phyloP scores from a whole-genome alignment of 805 yeast species.

The Ogataea haglerorum region DNA sequence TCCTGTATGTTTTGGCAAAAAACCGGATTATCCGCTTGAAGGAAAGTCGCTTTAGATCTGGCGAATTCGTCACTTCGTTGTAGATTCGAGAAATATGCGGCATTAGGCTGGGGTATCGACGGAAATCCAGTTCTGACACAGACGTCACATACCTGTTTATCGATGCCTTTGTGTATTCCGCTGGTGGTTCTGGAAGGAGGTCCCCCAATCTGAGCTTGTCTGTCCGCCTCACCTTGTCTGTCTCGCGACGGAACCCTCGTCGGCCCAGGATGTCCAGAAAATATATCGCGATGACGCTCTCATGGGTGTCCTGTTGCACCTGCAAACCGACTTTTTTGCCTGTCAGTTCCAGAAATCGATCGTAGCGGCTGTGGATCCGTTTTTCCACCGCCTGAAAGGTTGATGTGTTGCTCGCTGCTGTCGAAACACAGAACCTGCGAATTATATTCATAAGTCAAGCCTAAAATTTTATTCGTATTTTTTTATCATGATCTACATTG shows the following conservation, averaged over 20 bases:
- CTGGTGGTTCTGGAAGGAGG: conserved; percentile 12
- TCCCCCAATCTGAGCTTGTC: conserved; percentile 1
- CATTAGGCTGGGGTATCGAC: background rate
- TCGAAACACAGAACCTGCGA: background rate
- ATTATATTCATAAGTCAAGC: background rate
- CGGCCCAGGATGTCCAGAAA: conserved; percentile 5
- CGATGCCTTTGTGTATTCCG: background rate
- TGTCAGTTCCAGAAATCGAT: background rate
- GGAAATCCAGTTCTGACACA: conserved; percentile 8
- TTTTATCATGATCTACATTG: background rate
- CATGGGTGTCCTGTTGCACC: background rate
- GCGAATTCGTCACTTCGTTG: conserved; percentile 9
- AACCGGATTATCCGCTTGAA: conserved; percentile 11
- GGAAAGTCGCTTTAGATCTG: conserved; percentile 7
- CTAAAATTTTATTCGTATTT: background rate
- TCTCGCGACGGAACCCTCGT: background rate
- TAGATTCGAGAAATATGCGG: conserved; percentile 9
- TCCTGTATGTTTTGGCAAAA: conserved; percentile 11
- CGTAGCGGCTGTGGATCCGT: background rate
- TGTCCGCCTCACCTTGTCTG: conserved; percentile 6
- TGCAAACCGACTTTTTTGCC: background rate
- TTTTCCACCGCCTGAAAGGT: background rate
- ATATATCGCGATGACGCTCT: conserved; percentile 4
- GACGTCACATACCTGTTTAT: conserved; percentile 10
- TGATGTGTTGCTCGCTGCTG: background rate